Base-by-base conservation (phyloP, 345 rosid genomes). In the Capsella bursapastoris region DNA sequence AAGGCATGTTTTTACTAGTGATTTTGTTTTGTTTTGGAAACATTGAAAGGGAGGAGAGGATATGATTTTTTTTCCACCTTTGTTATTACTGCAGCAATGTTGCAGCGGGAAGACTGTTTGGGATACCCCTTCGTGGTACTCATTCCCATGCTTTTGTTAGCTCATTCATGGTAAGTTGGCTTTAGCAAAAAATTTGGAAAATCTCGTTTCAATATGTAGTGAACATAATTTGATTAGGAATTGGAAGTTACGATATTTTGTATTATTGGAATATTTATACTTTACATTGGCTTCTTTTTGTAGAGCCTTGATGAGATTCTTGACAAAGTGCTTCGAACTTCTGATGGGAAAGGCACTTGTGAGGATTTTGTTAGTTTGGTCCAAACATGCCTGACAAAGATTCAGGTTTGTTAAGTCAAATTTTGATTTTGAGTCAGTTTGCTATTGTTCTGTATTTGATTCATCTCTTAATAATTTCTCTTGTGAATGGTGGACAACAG, bases 121-220 rank as follows among this genome's bases (percentile, higher is more conserved):
- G 96, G 65, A 93, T 93, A 70, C 98, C 98, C 8, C 89, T 93
- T 40, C 88, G 90, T 49, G 96, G 96, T 71, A 93, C 97, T 28
- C 98, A 93, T 85, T 93, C 98, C 31, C 98, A 93, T 84, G 97
- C 98, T 57, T 93, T 89, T 84, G 91, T 93, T 74, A 93, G 97
- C 82, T 93, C 98, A 56, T 93, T 82, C 77, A 89, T 87, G 98
- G 98, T 93, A 48, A 49, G 91, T 82, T 61, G 0, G 6, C 27
- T 28, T n/a, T 44, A n/a, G 13, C 22, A 50, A 16, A 32, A n/a
- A 0, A 11, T 34, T 2, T 48, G 48, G 5, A 2, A 1, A 11
- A 64, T 15, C 25, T 15, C 4, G 4, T 31, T n/a, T n/a, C 27
- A n/a, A 1, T 45, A 28, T 6, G 9, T 45, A 43, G 66, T 27